Conservation (phyloP, 495 filamentous ascomycete species). For the Penicillium parvum region DNA sequence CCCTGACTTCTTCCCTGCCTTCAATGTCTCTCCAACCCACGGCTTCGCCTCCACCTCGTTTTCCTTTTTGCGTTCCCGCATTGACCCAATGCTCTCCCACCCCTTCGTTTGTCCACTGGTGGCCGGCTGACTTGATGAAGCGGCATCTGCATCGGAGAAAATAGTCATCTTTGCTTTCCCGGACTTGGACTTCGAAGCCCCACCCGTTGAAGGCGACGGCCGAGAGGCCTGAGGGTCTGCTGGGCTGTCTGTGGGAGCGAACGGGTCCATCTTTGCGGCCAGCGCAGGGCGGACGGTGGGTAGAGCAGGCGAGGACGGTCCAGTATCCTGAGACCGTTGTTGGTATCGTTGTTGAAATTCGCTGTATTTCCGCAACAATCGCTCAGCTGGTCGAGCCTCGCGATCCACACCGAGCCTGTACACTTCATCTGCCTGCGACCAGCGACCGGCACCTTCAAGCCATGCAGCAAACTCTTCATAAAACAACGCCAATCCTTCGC, state of each 20-base stretch:
- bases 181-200: constrained; percentile 53
- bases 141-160: constrained; percentile 69
- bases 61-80: constrained; percentile 88
- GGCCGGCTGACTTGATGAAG: constrained; percentile 37
- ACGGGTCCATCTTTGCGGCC: constrained; percentile 81
- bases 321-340: constrained; percentile 53
- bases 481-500: constrained; percentile 84
- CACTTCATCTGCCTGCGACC: constrained; percentile 90
- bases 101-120: constrained; percentile 56
- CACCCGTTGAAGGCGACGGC: constrained; percentile 38
- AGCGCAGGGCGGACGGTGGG: constrained; percentile 80
- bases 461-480: constrained; percentile 96
- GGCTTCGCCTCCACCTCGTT: constrained; percentile 82
- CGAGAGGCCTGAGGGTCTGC: constrained; percentile 64
- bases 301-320: constrained; percentile 79
- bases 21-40: constrained; percentile 88
- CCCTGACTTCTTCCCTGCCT: constrained; percentile 72
- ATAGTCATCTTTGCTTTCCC: constrained; percentile 81
- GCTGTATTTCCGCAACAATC: constrained; percentile 78
- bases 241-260: constrained; percentile 44
- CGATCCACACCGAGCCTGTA: constrained; percentile 83
- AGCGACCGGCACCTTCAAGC: constrained; percentile 79
- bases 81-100: constrained; percentile 87
- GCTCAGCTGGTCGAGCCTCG: constrained; percentile 77
- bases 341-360: constrained; percentile 83